Conservation (phyloP, 345 rosid genomes). For the Eucalyptus cladocalyx region DNA sequence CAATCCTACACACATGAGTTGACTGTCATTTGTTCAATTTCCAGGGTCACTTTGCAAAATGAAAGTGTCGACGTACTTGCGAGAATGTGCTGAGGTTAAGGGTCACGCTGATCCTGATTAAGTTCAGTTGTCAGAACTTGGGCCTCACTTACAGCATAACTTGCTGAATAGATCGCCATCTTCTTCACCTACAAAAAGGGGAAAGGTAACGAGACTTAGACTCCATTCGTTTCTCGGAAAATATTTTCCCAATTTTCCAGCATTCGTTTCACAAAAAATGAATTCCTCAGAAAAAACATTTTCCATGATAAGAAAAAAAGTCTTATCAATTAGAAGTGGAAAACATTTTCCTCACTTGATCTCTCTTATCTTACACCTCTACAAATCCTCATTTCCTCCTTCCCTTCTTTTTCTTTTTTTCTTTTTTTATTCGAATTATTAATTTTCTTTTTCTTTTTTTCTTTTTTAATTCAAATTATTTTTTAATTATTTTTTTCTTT, state of each 20-base stretch:
- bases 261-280: too few relatives aligned
- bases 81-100: background rate
- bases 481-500: too few relatives aligned
- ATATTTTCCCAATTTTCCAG: fast-evolving
- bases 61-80: background rate
- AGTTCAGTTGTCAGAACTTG: constrained; percentile 1
- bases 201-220: background rate
- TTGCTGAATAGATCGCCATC: constrained; percentile 36
- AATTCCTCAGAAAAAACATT: too few relatives aligned
- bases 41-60: background rate
- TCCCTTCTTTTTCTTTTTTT: too few relatives aligned
- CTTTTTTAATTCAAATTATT: too few relatives aligned
- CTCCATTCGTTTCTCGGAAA: fast-evolving
- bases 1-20: background rate
- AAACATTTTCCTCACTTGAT: too few relatives aligned
- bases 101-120: constrained; percentile 5
- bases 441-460: too few relatives aligned
- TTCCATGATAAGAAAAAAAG: too few relatives aligned
- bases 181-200: constrained; percentile 23
- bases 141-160: constrained; percentile 21
- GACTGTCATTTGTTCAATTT: background rate
- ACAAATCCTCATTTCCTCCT: too few relatives aligned
- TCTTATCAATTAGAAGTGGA: too few relatives aligned
- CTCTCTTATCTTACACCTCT: too few relatives aligned
- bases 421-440: too few relatives aligned